These are phyloP conservation scores for Dorcoceras hygrometricum DNA, from an alignment of 257 asterid genomes.

Conservation along the genomic window DNA sequence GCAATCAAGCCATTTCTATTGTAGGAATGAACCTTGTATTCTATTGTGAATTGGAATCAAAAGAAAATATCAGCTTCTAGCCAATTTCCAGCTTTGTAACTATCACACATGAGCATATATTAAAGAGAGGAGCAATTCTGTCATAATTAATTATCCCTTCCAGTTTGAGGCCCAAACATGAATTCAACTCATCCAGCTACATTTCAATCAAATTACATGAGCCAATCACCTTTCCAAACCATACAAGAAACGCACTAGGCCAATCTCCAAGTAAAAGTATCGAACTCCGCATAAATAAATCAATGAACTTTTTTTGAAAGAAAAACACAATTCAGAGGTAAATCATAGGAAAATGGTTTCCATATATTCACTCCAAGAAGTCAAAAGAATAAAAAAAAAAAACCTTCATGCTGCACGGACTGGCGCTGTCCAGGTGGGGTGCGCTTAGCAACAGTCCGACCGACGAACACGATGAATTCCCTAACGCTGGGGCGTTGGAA, in stretches of 20 bases:
- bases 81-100: neutral
- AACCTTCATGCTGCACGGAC: slow-evolving; percentile 89
- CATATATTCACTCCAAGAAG: neutral
- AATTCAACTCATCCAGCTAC: neutral
- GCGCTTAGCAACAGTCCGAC: slow-evolving; percentile 80
- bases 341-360: neutral
- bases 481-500: slow-evolving; percentile 77
- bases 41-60: slow-evolving; percentile 21
- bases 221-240: neutral
- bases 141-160: neutral
- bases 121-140: neutral
- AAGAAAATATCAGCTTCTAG: neutral
- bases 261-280: neutral
- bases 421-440: slow-evolving; percentile 79
- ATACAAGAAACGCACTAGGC: neutral
- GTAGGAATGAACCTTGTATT: slow-evolving; percentile 52
- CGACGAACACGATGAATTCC: slow-evolving; percentile 77
- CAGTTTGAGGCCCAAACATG: neutral
- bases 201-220: neutral
- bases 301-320: neutral
- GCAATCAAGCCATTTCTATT: slow-evolving; percentile 52
- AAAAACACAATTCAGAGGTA: neutral
- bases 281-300: slow-evolving; percentile 9
- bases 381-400: neutral
- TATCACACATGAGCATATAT: neutral